phyloP scores from a whole-genome alignment of 805 yeast species.

The Saccharomycopsis sp. region DNA sequence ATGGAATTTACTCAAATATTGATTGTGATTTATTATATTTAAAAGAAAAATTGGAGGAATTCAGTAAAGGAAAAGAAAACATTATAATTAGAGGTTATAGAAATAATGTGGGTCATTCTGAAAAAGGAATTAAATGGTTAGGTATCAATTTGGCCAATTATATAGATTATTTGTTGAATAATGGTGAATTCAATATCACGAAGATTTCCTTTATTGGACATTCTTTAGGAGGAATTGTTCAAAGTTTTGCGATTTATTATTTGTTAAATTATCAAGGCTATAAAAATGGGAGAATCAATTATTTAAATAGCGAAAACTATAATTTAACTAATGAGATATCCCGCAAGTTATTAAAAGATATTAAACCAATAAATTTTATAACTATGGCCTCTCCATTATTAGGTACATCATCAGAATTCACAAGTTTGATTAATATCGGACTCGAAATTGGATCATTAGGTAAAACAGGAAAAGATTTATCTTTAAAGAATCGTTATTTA shows the following conservation, averaged over 20 bases:
- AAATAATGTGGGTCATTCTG: constrained; percentile 82
- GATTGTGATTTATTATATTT: constrained; percentile 85
- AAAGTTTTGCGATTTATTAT: constrained; percentile 83
- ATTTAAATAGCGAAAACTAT: constrained; percentile 2
- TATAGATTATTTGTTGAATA: constrained; percentile 42
- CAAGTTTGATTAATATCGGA: constrained; percentile 73
- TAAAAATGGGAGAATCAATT: constrained; percentile 4
- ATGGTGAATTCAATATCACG: constrained; percentile 31
- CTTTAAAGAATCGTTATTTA: constrained; percentile 37
- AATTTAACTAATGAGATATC: neutral
- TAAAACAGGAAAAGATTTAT: constrained; percentile 83
- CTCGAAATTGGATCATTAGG: constrained; percentile 88
- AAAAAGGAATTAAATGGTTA: constrained; percentile 72
- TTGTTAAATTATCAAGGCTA: constrained; percentile 33
- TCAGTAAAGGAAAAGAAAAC: constrained; percentile 38
- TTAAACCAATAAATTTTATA: constrained; percentile 62
- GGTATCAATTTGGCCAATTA: constrained; percentile 77
- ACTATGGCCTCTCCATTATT: constrained; percentile 81
- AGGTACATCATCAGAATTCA: constrained; percentile 84
- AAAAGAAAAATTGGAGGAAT: constrained; percentile 64
- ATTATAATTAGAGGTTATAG: constrained; percentile 73
- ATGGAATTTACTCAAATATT: constrained; percentile 84
- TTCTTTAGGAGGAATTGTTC: constrained; percentile 88
- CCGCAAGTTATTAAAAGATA: constrained; percentile 6
- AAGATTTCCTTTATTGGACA: constrained; percentile 85